Evolutionary conservation across 1,284 basidiomycete species (phyloP), one percentile per base, ranked within the genome.

Genomic region (Cryptococcus sp.): DNA sequence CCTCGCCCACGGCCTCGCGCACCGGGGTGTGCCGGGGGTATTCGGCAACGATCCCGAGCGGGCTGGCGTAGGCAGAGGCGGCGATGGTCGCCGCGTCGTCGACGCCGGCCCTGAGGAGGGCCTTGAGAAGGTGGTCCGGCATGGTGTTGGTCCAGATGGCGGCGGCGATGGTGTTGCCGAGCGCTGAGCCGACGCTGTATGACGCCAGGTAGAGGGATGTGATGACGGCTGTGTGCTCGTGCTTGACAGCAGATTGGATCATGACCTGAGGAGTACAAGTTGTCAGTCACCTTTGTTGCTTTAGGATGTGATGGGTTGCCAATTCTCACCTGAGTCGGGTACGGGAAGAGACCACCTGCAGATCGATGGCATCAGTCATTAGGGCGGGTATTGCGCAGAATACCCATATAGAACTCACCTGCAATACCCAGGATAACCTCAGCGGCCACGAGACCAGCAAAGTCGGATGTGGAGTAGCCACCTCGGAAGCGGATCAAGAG

Each of bases 381-480:
- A 21, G 18, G 18, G 24, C 28, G 44, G 18, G 2, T 39, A 36
- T 36, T 44, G 33, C 18, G 21, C 6, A 38, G 39, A 8, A 7
- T 38, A 4, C 13, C 28, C 15, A 12, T 20, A 46, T 13, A 18
- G 13, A 7, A 9, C n/a, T 16, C 43, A 45, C 76, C 73, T 1
- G 70, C 79, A 39, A 79, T 65, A 58, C 78, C 79, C 15, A 79
- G 70, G 8, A 79, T 57, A 53, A 79, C 69, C 63, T 80, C 74
- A 21, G 67, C 77, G 6, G 68, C 78, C 51, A 79, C 67, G 24
- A 79, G 63, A 40, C 75, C 75, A 0, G 67, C 62, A 42, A 71
- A 64, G 18, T 66, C 63, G 23, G 50, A 49, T 1, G 46, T 53
- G 0, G 64, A 63, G 54, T 62, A 58, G 20, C 70, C 73, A 18